A percentile compares a stretch with the other conserved stretches of the same genome.
These are phyloP conservation scores for Cystobasidium ongulense DNA, from an alignment of 768 basidiomycete genomes.

Conservation along the genomic window DNA sequence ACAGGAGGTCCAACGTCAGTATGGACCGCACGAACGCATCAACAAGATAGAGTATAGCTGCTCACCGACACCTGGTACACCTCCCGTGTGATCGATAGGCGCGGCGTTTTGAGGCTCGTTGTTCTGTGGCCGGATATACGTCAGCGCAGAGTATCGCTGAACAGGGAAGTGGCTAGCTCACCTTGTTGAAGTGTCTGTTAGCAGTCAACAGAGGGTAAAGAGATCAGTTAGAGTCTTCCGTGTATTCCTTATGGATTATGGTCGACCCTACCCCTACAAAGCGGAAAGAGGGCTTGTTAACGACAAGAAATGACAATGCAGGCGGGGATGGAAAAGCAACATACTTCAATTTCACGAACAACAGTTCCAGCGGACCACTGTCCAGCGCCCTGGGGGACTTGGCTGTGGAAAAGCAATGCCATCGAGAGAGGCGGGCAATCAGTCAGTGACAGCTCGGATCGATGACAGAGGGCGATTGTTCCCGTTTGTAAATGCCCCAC, in stretches of 20 bases:
- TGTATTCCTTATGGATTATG: too few relatives aligned
- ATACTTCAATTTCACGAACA: neutral
- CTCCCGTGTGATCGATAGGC: neutral
- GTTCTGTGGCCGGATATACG: neutral
- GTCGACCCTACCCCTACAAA: neutral
- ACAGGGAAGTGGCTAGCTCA: neutral
- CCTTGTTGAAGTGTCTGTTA: conserved; percentile 9
- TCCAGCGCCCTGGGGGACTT: neutral
- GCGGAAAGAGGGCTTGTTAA: neutral
- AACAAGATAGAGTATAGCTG: neutral
- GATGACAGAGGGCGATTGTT: too few relatives aligned
- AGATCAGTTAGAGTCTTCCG: too few relatives aligned
- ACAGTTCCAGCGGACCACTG: neutral
- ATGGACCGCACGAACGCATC: neutral
- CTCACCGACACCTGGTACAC: conserved; percentile 4
- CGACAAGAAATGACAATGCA: neutral
- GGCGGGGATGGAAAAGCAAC: neutral
- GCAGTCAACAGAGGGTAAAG: neutral
- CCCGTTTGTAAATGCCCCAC: too few relatives aligned
- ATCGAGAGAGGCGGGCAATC: too few relatives aligned
- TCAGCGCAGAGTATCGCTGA: neutral
- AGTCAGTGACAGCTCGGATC: too few relatives aligned
- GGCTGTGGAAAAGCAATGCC: neutral
- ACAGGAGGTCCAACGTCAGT: too few relatives aligned
- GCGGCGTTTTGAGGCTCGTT: neutral